Conservation (phyloP, 768 basidiomycete genomes). For the Candolleomyces efflorescens region DNA sequence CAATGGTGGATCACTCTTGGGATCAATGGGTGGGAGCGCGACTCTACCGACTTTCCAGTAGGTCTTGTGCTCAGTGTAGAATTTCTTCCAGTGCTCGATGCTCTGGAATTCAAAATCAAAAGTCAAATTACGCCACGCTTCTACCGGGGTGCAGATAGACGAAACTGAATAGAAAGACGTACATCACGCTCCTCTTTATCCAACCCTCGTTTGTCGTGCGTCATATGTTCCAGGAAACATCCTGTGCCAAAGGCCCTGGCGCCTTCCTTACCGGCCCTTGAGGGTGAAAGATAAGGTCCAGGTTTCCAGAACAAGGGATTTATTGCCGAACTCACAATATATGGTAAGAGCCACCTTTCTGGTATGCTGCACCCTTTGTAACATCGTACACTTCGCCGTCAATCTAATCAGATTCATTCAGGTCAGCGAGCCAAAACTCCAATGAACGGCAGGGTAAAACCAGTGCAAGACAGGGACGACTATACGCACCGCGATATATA, state of each 20-base stretch:
- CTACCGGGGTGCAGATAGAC: neutral
- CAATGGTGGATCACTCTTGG: conserved; percentile 64
- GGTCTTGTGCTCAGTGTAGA: conserved; percentile 77
- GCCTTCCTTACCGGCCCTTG: conserved; percentile 81
- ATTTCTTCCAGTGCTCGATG: conserved; percentile 84
- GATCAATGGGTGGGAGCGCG: conserved; percentile 72
- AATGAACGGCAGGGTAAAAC: neutral
- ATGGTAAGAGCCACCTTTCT: conserved; percentile 83
- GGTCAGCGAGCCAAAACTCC: neutral
- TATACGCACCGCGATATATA: conserved; percentile 73
- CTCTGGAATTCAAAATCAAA: conserved; percentile 39
- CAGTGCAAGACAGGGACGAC: neutral
- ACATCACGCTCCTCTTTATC: conserved; percentile 67
- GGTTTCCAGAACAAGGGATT: conserved; percentile 12
- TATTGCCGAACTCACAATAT: conserved; percentile 46
- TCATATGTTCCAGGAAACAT: conserved; percentile 87
- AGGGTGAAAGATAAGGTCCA: conserved; percentile 15
- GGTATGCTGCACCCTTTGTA: conserved; percentile 73
- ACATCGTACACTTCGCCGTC: conserved; percentile 95
- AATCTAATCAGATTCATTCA: conserved; percentile 48
- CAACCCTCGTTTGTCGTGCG: conserved; percentile 86
- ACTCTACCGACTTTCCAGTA: conserved; percentile 80
- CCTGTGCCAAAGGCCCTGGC: conserved; percentile 91
- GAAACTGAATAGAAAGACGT: conserved; percentile 29
- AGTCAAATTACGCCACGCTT: neutral